Base-by-base conservation (phyloP, 1,284 basidiomycete species). In the Fomes fomentarius region DNA sequence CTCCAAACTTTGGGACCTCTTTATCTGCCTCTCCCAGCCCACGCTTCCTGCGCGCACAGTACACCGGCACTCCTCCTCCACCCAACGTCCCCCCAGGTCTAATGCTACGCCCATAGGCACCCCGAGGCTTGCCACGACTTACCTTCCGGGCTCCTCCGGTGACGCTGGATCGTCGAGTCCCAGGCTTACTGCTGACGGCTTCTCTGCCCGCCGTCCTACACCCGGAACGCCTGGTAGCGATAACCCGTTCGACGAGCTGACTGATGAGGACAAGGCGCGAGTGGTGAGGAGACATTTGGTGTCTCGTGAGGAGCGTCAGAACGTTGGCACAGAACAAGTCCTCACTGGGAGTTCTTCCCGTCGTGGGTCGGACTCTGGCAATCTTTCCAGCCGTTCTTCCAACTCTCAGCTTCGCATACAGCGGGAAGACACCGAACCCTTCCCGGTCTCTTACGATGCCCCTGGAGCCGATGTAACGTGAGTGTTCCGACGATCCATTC, bases 391-490 rank as follows among this genome's bases (percentile, higher is more conserved):
- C 12, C 68, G 69, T 30, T 69, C 76, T 9, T 76, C 76, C 1
- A 71, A 72, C 3, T 63, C 65, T 11, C 67, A 72, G 28, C 22
- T 69, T 41, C 66, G 63, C 17, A 12, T 58, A 33, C 62, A 63
- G 39, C 69, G 77, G 52, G 73, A 83, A 54, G 81, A 83, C 19
- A 77, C 83, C 0, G 87, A 91, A 49, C 71, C 82, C 1, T 95
- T 96, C 65, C 87, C 92, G 15, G 88, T 95, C 47, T 89, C 89
- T 0, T 95, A 93, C 67, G 80, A 93, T 71, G 86, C 89, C 2
- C 86, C 82, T 14, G 94, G 94, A 30, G 92, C 89, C 28, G 94
- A 96, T 67, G 85, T 95, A 60, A 96, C 94, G 91, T 94, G 76
- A 76, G 92, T 87, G 46, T 15, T 41, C 40, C 52, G 39, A 26